Conservation (phyloP, 2,329 filamentous ascomycete species). For the Cryphonectria carpinicola region DNA sequence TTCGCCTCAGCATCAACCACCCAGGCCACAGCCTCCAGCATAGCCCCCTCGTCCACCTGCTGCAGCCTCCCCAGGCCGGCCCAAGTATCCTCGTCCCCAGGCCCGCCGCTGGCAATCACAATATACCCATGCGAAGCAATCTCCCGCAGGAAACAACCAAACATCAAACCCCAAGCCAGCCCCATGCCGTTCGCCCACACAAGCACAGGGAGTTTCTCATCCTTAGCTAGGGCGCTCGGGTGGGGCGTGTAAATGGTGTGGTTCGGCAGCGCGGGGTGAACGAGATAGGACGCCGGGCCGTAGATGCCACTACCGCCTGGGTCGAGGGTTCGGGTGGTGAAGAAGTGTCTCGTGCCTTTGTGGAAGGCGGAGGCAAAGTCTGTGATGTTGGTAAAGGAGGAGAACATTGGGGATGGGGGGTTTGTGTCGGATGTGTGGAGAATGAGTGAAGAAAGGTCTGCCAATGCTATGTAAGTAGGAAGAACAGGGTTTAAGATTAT, state of each 20-base stretch:
- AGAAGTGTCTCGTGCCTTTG: slow-evolving; percentile 19
- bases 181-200: slow-evolving; percentile 18
- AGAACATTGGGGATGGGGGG: background rate
- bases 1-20: background rate
- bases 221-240: slow-evolving; percentile 1
- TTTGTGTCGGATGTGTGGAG: background rate
- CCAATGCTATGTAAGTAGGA: background rate
- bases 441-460: background rate
- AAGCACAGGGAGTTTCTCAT: slow-evolving; percentile 11
- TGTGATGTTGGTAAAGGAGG: slow-evolving; percentile 12
- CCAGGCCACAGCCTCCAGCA: slow-evolving; percentile 17
- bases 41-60: slow-evolving; percentile 5
- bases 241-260: slow-evolving; percentile 20
- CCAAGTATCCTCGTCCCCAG: slow-evolving; percentile 2
- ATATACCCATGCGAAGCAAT: slow-evolving; percentile 17
- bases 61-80: slow-evolving; percentile 13
- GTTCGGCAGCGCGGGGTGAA: slow-evolving; percentile 7
- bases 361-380: slow-evolving; percentile 16
- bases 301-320: slow-evolving; percentile 16
- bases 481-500: background rate
- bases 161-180: slow-evolving; percentile 16
- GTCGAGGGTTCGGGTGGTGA: slow-evolving; percentile 1
- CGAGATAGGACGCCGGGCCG: slow-evolving; percentile 7
- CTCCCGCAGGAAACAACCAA: slow-evolving; percentile 11
- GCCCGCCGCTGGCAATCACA: slow-evolving; percentile 8